Percentiles rank a stretch among this genome's conserved stretches.
These are phyloP conservation scores for Kuraishia molischiana DNA, from an alignment of 805 yeast genomes.

Conservation along the genomic window DNA sequence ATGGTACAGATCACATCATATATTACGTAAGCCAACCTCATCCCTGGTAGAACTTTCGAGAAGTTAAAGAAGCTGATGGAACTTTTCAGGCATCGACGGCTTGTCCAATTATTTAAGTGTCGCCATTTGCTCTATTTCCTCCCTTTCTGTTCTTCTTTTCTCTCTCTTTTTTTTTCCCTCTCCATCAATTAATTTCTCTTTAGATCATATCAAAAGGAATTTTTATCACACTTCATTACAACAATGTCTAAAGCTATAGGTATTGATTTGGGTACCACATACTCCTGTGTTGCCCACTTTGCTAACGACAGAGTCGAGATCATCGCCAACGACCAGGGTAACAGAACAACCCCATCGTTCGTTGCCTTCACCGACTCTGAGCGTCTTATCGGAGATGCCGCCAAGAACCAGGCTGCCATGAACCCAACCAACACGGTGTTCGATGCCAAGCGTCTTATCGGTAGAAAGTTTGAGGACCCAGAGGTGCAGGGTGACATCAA, in stretches of 20 bases:
- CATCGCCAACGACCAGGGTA: slow-evolving; percentile 97
- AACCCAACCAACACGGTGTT: slow-evolving; percentile 86
- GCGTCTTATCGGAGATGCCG: slow-evolving; percentile 92
- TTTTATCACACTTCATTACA: too few species aligned
- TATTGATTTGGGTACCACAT: slow-evolving; percentile 80
- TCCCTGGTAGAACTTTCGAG: too few species aligned
- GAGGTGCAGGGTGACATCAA: slow-evolving; percentile 76
- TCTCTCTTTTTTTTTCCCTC: too few species aligned
- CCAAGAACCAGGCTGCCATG: slow-evolving; percentile 94
- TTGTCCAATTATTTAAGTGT: too few species aligned
- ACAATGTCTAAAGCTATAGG: slow-evolving; percentile 40
- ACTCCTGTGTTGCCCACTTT: slow-evolving; percentile 93
- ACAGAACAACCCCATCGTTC: slow-evolving; percentile 94
- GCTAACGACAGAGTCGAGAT: slow-evolving; percentile 87
- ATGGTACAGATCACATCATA: too few species aligned
- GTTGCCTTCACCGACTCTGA: slow-evolving; percentile 92
- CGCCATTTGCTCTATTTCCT: too few species aligned
- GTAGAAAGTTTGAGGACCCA: slow-evolving; percentile 77
- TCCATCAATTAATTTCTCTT: too few species aligned
- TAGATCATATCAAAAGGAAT: too few species aligned
- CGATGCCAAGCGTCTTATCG: slow-evolving; percentile 88
- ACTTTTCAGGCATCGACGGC: too few species aligned
- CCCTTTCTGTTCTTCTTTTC: too few species aligned
- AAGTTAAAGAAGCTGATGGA: too few species aligned
- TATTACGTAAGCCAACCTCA: too few species aligned